These are phyloP conservation scores for Triticum urartu DNA, from an alignment of 176 grass and related monocot species.

Conservation along the genomic window DNA sequence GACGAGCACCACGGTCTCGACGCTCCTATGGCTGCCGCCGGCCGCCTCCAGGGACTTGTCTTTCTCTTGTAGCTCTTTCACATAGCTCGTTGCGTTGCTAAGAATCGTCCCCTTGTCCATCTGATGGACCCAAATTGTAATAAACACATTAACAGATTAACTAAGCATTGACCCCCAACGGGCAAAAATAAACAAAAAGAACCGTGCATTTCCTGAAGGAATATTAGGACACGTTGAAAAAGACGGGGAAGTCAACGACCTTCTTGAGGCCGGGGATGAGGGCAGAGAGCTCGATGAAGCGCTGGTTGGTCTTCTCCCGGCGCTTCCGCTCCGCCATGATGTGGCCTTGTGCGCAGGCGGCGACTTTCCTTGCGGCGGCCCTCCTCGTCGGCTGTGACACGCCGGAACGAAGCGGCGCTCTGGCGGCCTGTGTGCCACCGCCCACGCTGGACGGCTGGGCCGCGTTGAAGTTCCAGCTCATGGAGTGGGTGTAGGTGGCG, in stretches of 20 bases:
- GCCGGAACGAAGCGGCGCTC: neutral
- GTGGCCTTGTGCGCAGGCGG: constrained; percentile 46
- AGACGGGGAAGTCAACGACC: neutral
- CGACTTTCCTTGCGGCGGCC: neutral
- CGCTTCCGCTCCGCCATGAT: constrained; percentile 59
- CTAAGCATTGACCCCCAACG: no score
- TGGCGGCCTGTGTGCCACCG: neutral
- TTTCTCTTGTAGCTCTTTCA: constrained; percentile 52
- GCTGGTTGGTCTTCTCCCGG: constrained; percentile 66
- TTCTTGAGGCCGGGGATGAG: constrained; percentile 64
- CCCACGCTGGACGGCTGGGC: neutral
- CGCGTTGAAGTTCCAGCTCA: constrained; percentile 38
- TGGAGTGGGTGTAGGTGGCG: neutral
- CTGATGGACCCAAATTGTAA: constrained; percentile 13
- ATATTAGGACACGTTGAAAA: neutral
- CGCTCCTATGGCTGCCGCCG: constrained; percentile 6
- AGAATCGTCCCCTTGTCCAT: constrained; percentile 67
- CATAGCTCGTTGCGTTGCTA: constrained; percentile 38
- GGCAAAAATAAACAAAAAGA: no score
- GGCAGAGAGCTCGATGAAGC: constrained; percentile 62
- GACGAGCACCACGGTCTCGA: constrained; percentile 31
- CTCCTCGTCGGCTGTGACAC: constrained; percentile 1
- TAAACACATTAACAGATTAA: no score
- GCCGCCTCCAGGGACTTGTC: constrained; percentile 36
- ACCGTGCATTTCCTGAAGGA: no score